A percentile compares a stretch with the other conserved stretches of the same genome.
phyloP scores from a whole-genome alignment of 805 yeast genomes.

The Kluyveromyces dobzhanskii region DNA sequence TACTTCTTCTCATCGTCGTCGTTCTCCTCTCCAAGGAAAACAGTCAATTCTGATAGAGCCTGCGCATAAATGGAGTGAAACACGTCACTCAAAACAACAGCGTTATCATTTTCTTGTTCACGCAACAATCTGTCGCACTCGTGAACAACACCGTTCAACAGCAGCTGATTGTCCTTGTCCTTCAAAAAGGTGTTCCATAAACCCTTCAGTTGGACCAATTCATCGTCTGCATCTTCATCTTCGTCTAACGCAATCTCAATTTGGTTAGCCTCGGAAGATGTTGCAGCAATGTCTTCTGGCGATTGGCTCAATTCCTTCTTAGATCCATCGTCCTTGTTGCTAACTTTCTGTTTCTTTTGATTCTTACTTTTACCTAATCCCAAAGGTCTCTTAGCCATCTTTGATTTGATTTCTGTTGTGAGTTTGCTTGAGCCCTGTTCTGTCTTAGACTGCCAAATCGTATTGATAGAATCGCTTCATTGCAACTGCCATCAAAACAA shows the following conservation, averaged over 20 bases:
- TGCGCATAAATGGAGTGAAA: conserved; percentile 71
- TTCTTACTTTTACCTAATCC: conserved; percentile 53
- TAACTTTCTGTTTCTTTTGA: conserved; percentile 27
- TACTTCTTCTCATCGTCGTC: conserved; percentile 22
- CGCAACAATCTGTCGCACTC: conserved; percentile 80
- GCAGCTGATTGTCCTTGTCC: conserved; percentile 52
- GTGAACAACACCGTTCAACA: conserved; percentile 79
- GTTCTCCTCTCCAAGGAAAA: conserved; percentile 42
- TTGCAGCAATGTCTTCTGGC: conserved; percentile 9
- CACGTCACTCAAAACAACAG: conserved; percentile 33
- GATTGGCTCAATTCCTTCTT: too few species aligned
- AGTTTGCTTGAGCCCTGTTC: too few species aligned
- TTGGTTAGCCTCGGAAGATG: conserved; percentile 28
- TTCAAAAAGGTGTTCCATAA: conserved; percentile 54
- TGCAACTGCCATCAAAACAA: too few species aligned
- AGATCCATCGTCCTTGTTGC: too few species aligned
- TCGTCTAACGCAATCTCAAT: conserved; percentile 61
- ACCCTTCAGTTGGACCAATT: conserved; percentile 65
- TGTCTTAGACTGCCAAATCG: too few species aligned
- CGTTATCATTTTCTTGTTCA: conserved; percentile 16
- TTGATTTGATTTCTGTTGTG: not conserved
- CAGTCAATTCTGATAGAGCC: conserved; percentile 57
- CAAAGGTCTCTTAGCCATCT: conserved; percentile 58
- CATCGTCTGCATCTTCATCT: conserved; percentile 67
- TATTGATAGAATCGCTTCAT: too few species aligned